Base-by-base conservation (phyloP, 2,329 filamentous ascomycete species). In the Fusarium compactum region DNA sequence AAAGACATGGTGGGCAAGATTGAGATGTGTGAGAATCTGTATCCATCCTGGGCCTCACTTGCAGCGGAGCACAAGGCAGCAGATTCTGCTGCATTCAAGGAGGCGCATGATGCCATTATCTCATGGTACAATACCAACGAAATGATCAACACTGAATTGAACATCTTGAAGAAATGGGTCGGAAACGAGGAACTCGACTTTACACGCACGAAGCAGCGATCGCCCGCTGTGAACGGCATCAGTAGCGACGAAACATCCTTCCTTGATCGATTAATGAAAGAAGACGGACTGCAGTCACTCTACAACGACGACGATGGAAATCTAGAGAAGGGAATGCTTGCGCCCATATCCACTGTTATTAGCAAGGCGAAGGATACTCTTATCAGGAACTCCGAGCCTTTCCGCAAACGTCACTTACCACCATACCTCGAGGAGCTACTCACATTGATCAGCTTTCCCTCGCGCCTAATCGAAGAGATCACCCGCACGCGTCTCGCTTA, bases 101-200 rank as follows among this genome's bases (percentile, higher is more conserved):
- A 95, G 67, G 94, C 94, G 29, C 96, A 92, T 76, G 92, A 97
- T 78, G 92, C 95, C 51, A 91, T 99, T 71, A 90, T 97, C 67
- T 91, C 95, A 5, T 99, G 96, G 96, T 92, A 97, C 84, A 99
- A 98, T 80, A 98, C 95, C 54, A 98, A 95, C 32, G 91, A 95
- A 77, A 90, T 97, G 77, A 98, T 99, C 85, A 97, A 97, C 79
- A 97, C 93, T 4, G 93, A 99, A 79, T 87, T 99, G 63, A 90
- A 90, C 16, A 95, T 98, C 69, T 81, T 99, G 69, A 95, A 96
- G 80, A 94, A 92, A 69, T 99, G 96, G 96, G 96, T 99, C 27
- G 96, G 96, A 58, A 99, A 99, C 77, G 90, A 95, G 40, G 95
- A 97, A 77, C 87, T 99, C 41, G 94, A 98, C 80, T 99, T 98